Percentiles rank a stretch among this genome's conserved stretches.
Evolutionary conservation across 441 rosid genomes (phyloP).

Genomic region (Populus hybrid): DNA sequence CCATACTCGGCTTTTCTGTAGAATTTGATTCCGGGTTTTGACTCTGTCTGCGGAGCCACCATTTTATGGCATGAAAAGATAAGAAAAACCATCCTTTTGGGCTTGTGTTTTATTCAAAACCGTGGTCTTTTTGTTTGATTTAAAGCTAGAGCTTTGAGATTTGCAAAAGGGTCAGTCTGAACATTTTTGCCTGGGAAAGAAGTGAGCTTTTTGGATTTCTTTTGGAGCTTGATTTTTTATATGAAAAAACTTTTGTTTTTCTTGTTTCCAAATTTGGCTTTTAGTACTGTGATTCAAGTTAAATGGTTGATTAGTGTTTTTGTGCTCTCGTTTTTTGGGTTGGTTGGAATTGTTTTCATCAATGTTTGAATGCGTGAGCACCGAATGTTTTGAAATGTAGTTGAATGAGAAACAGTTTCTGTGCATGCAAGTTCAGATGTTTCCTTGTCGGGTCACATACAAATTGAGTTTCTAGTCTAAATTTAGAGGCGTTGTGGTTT

Average conservation of each 20-base stretch:
- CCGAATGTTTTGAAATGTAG: slow-evolving; percentile 31
- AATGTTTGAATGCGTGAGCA: neutral
- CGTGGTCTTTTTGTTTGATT: slow-evolving; percentile 23
- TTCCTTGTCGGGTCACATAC: slow-evolving; percentile 4
- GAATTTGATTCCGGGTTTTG: neutral
- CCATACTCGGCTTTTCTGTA: slow-evolving; percentile 6
- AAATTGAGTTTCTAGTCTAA: neutral
- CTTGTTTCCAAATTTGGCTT: neutral
- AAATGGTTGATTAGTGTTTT: neutral
- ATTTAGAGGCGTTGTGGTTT: slow-evolving; percentile 8
- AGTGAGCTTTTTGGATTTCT: neutral
- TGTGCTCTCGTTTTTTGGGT: neutral
- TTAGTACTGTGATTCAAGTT: slow-evolving; percentile 1
- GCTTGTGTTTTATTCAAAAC: slow-evolving; percentile 4
- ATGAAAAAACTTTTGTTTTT: slow-evolving; percentile 6
- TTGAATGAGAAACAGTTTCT: slow-evolving; percentile 12
- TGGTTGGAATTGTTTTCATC: neutral
- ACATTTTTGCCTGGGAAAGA: neutral
- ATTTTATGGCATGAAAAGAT: neutral
- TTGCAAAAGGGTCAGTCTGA: slow-evolving; percentile 14
- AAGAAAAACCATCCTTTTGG: slow-evolving; percentile 9
- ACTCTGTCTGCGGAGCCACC: neutral
- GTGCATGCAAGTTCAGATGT: slow-evolving; percentile 16
- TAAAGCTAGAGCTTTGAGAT: slow-evolving; percentile 16
- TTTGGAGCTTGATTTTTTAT: neutral